phyloP scores from a whole-genome alignment of 2,329 filamentous ascomycete genomes.

The Fusarium lyarnte region DNA sequence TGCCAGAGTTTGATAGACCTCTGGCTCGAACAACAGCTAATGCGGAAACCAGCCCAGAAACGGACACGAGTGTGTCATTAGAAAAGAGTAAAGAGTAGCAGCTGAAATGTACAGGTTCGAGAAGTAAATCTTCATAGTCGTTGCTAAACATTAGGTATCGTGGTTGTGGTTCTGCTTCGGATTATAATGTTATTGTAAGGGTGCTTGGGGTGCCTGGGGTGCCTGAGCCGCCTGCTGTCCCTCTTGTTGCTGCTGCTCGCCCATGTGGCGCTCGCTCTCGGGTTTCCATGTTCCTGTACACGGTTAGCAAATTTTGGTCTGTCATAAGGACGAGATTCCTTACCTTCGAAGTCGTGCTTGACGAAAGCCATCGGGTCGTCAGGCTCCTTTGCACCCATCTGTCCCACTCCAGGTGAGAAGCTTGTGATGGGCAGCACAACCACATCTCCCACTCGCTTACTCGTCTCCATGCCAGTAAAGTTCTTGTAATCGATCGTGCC shows the following conservation, averaged over 20 bases:
- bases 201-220: constrained; percentile 34
- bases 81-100: constrained; percentile 41
- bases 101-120: constrained; percentile 43
- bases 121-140: constrained; percentile 42
- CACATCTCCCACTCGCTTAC: constrained; percentile 92
- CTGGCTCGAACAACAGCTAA: constrained; percentile 14
- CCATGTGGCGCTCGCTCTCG: constrained; percentile 75
- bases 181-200: constrained; percentile 32
- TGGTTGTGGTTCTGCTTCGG: constrained; percentile 22
- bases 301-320: background rate
- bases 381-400: constrained; percentile 89
- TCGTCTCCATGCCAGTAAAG: constrained; percentile 85
- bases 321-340: constrained; percentile 30
- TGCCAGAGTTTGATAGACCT: constrained; percentile 7
- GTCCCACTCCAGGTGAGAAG: constrained; percentile 92
- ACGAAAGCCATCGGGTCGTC: constrained; percentile 98
- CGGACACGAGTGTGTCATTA: constrained; percentile 38
- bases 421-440: constrained; percentile 95
- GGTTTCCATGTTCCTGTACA: constrained; percentile 78
- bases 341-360: constrained; percentile 95
- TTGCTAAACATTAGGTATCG: constrained; percentile 40
- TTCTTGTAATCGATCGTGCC: constrained; percentile 84
- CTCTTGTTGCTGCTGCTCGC: constrained; percentile 51
- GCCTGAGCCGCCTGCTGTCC: constrained; percentile 32
- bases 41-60: constrained; percentile 38